phyloP scores from a whole-genome alignment of 2,329 filamentous ascomycete species.

The Tolypocladium guangdongense region DNA sequence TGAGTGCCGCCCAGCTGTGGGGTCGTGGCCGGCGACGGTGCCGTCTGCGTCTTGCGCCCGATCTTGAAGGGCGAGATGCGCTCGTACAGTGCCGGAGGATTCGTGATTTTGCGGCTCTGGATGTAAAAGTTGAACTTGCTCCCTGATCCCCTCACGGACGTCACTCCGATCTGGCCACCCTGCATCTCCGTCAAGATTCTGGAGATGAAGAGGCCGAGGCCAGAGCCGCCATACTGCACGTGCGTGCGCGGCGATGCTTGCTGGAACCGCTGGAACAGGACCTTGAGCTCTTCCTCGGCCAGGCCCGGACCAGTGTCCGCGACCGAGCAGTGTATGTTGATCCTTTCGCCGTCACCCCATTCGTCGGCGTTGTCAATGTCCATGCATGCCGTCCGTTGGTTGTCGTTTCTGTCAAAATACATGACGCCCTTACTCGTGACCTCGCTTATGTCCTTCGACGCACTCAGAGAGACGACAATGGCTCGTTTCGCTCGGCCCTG shows the following conservation, averaged over 20 bases:
- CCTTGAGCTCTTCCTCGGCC: conserved; percentile 51
- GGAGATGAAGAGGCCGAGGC: conserved; percentile 65
- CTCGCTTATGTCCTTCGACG: conserved; percentile 41
- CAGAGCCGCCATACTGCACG: conserved; percentile 61
- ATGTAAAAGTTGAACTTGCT: conserved; percentile 72
- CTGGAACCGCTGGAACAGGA: conserved; percentile 58
- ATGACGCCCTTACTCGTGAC: conserved; percentile 27
- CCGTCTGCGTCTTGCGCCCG: conserved; percentile 15
- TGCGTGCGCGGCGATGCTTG: conserved; percentile 60
- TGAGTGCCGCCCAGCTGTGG: conserved; percentile 9
- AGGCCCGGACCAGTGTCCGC: conserved; percentile 61
- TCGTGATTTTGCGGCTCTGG: conserved; percentile 47
- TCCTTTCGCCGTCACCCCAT: conserved; percentile 61
- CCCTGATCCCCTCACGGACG: conserved; percentile 54
- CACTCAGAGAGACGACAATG: conserved; percentile 56
- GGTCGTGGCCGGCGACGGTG: conserved; percentile 6
- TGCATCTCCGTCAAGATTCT: conserved; percentile 66
- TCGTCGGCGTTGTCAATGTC: conserved; percentile 44
- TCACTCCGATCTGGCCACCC: conserved; percentile 66
- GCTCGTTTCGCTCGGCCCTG: conserved; percentile 45
- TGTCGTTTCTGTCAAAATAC: conserved; percentile 36
- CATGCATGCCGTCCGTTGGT: conserved; percentile 20
- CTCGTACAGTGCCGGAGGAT: conserved; percentile 26
- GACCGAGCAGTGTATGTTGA: conserved; percentile 64
- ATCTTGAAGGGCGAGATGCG: conserved; percentile 24